Base-by-base conservation (phyloP, 2,329 filamentous ascomycete species). In the Berkeleyomyces basicola region DNA sequence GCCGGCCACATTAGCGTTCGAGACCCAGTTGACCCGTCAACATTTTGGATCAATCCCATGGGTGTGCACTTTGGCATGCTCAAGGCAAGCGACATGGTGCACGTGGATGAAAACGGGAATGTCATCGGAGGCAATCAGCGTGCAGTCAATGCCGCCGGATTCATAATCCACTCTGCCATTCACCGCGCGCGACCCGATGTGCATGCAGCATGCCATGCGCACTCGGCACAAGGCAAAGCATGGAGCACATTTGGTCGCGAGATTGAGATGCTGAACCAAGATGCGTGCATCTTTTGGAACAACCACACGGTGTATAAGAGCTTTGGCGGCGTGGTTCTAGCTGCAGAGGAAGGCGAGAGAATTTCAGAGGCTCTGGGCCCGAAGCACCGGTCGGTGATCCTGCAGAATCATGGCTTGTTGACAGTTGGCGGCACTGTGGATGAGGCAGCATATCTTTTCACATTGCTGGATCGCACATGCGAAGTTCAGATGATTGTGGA, bases 11-110 rank as follows among this genome's bases (percentile, higher is more conserved):
- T 87, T 62, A 77, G 73, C 4, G 80, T 86, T 0, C 76, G 83
- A 6, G 84, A 86, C 67, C 82, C 83, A 0, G 80, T 84, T 66
- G 73, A 80, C 66, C 73, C 75, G 0, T 72, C 80, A 64, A 78
- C 76, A 0, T 85, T 86, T 70, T 86, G 84, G 83, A 86, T 83
- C 59, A 86, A 86, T 68, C 82, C 82, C 4, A 71, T 86, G 1
- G 81, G 80, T 3, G 74, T 75, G 42, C 82, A 86, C 69, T 86
- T 86, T 66, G 82, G 77, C 3, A 71, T 83, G 67, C 75, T 86
- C 53, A 83, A 79, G 67, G 80, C 82, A 1, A 76, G 74, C 1
- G 83, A 86, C 67, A 81, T 86, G 78, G 78, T 86, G 31, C 75
- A 82, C 9, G 75, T 86, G 11, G 78, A 85, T 67, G 76, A 82